phyloP scores from a whole-genome alignment of 2,329 filamentous ascomycete species.

The Sordariomycetes sp. region DNA sequence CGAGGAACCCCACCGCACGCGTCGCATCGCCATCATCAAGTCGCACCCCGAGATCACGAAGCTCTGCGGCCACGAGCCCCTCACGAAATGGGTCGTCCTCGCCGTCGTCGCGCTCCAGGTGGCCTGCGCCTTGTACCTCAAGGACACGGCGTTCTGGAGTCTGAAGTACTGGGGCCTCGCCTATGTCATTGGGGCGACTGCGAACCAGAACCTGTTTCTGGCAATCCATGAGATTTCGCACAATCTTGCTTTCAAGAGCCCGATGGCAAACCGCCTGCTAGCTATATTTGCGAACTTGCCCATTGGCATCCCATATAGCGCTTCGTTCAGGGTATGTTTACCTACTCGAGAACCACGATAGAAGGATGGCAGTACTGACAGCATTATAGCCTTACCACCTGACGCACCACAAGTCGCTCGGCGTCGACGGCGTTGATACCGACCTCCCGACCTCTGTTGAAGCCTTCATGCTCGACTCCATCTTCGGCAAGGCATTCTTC shows the following conservation, averaged over 20 bases:
- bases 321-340: conserved; percentile 71
- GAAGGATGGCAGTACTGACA: conserved; percentile 5
- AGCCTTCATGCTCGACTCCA: conserved; percentile 85
- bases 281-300: conserved; percentile 93
- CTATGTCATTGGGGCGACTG: conserved; percentile 86
- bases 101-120: conserved; percentile 79
- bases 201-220: conserved; percentile 97
- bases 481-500: conserved; percentile 96
- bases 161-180: conserved; percentile 78
- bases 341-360: neutral
- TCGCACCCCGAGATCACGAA: conserved; percentile 97
- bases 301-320: conserved; percentile 92
- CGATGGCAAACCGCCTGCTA: conserved; percentile 71
- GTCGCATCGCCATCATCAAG: conserved; percentile 92
- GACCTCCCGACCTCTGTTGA: conserved; percentile 90
- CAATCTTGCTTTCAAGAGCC: conserved; percentile 84
- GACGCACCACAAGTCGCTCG: conserved; percentile 97
- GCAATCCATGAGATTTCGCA: conserved; percentile 99
- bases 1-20: conserved; percentile 89
- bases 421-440: conserved; percentile 91
- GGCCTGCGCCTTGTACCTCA: conserved; percentile 65
- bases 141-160: conserved; percentile 69
- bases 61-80: conserved; percentile 88
- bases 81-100: conserved; percentile 88
- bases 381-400: conserved; percentile 75